Base-by-base conservation (phyloP, 2,329 filamentous ascomycete species). In the Chaetoscypha palmicola region DNA sequence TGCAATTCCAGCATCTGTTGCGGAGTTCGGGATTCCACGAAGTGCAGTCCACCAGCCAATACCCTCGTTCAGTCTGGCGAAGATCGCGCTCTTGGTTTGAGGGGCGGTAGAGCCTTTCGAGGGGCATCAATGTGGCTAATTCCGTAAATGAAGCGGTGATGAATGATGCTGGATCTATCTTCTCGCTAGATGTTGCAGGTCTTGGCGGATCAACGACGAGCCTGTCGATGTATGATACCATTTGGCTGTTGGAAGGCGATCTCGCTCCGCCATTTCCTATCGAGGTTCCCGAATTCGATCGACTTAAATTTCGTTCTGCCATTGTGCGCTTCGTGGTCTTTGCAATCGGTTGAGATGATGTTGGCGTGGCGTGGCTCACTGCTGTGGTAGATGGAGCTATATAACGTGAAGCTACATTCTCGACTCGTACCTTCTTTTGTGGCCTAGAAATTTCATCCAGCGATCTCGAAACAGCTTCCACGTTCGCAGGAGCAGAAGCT, bases 11-110 rank as follows among this genome's bases (percentile, higher is more conserved):
- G 5, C 79, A 72, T 2, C 70, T 65, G 12, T 67, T 60, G 38
- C 76, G 73, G 3, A 71, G 56, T 0, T 64, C 61, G 0, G 58
- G 41, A 0, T 66, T 58, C 83, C 83, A 88, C 1, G 53, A 39
- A 0, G 64, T 58, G 52, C 74, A 79, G 50, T 79, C 68, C 3
- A 95, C 56, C 2, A 70, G 62, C 90, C 90, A 96, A 63, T 85
- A 80, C 0, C 89, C 90, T 12, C 90, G 73, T 61, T 94, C 88
- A 28, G 83, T 74, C 0, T 65, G 64, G 2, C 71, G 64, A 1
- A 83, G 64, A 0, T 63, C 58, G 3, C 81, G 69, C 1, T 65
- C 64, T 40, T 75, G 69, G 1, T 63, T 50, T 4, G 56, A 52
- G 0, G 81, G 79, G 3, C 62, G 68, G 61, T 76, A 86, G 3